Conservation (phyloP, 1,139 yeast genomes). For the Scheffersomyces illinoinensis region DNA sequence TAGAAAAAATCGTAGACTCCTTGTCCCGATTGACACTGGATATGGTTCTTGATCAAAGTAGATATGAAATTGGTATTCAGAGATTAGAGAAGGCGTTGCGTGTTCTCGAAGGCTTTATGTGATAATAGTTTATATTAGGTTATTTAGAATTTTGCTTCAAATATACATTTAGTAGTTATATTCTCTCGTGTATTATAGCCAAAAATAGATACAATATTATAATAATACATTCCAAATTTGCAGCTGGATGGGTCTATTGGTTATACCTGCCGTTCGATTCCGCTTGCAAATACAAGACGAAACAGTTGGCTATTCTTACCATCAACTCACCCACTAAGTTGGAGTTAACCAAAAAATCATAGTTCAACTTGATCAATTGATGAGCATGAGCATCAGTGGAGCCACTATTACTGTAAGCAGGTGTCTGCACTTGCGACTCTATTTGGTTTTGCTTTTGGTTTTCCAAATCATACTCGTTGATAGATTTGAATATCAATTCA, state of each 20-base stretch:
- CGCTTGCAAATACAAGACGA: constrained; percentile 5
- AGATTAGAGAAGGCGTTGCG: constrained; percentile 78
- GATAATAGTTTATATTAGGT: not conserved
- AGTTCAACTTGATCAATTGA: constrained; percentile 35
- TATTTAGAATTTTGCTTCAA: not conserved
- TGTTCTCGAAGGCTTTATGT: constrained; percentile 76
- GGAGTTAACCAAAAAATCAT: constrained; percentile 36
- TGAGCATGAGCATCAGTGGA: constrained; percentile 2
- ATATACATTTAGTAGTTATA: not conserved
- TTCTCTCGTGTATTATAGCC: not conserved
- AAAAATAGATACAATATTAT: not conserved
- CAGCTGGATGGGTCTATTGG: not conserved
- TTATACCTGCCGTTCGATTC: not conserved
- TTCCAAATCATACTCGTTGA: constrained; percentile 27
- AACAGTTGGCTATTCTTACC: constrained; percentile 10
- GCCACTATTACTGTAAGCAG: constrained; percentile 9
- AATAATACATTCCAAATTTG: not conserved
- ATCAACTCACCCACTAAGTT: constrained; percentile 15
- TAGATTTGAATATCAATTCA: constrained; percentile 39
- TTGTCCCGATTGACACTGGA: constrained; percentile 83
- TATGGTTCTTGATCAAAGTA: constrained; percentile 79
- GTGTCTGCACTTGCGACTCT: constrained; percentile 11
- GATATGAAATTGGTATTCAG: constrained; percentile 78
- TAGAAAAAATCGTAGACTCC: constrained; percentile 84
- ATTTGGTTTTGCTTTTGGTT: constrained; percentile 9